Conservation (phyloP, 768 basidiomycete genomes). For the Nevesoporus exiguus region DNA sequence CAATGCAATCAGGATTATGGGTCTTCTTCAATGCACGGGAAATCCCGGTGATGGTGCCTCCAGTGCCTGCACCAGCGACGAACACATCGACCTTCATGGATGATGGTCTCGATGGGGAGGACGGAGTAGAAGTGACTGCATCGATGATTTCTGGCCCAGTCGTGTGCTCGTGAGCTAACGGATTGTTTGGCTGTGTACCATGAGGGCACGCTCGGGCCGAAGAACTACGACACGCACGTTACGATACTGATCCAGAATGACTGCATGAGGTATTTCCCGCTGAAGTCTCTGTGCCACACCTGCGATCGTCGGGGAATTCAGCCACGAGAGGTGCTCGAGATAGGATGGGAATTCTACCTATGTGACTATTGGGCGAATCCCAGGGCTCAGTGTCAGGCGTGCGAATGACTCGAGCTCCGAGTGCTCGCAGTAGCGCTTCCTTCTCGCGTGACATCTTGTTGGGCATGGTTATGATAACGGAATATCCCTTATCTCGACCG, state of each 20-base stretch:
- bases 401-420: constrained; percentile 92
- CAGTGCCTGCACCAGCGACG: constrained; percentile 88
- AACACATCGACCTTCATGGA: constrained; percentile 78
- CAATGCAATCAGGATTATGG: constrained; percentile 67
- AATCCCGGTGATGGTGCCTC: constrained; percentile 90
- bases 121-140: constrained; percentile 64
- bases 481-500: constrained; percentile 86
- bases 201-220: background rate
- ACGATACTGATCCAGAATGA: constrained; percentile 92
- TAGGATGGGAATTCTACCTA: constrained; percentile 61
- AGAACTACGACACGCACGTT: constrained; percentile 47
- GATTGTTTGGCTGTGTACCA: constrained; percentile 64
- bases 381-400: constrained; percentile 89
- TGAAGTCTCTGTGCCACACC: constrained; percentile 81
- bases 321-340: constrained; percentile 54
- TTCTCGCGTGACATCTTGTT: constrained; percentile 98
- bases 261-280: constrained; percentile 72
- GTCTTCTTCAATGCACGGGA: constrained; percentile 75
- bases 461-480: constrained; percentile 85
- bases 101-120: constrained; percentile 53
- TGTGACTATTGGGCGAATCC: constrained; percentile 87
- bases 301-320: constrained; percentile 85
- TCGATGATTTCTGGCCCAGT: constrained; percentile 93
- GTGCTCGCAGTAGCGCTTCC: constrained; percentile 83
- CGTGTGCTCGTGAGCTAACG: constrained; percentile 83